Percentiles rank a stretch among this genome's conserved stretches.
Evolutionary conservation across 2,329 filamentous ascomycete species (phyloP).

Genomic region (Ceratocystis huliohia): DNA sequence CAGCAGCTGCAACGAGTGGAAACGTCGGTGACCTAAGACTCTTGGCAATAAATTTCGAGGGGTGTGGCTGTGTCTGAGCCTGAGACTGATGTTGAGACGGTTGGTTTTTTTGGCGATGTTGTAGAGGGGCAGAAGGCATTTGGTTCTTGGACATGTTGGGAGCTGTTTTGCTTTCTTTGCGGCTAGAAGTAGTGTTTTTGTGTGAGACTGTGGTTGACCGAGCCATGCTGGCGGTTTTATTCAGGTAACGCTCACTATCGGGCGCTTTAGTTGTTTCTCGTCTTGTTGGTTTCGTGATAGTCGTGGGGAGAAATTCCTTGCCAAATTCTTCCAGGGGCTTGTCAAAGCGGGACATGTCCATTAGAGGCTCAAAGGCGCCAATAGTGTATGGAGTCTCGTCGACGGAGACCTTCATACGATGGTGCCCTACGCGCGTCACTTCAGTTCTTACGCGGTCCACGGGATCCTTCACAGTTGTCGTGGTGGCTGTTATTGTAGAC

Average conservation of each 20-base stretch:
- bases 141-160: neutral
- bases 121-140: neutral
- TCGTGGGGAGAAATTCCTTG: constrained; percentile 31
- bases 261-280: constrained; percentile 16
- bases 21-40: constrained; percentile 3
- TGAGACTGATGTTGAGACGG: constrained; percentile 6
- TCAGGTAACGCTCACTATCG: constrained; percentile 10
- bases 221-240: neutral
- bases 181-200: constrained; percentile 12
- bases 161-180: constrained; percentile 12
- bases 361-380: constrained; percentile 53
- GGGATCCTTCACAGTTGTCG: neutral
- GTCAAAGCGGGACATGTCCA: constrained; percentile 49
- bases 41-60: constrained; percentile 8
- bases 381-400: constrained; percentile 48
- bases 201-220: constrained; percentile 16
- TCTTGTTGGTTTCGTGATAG: neutral
- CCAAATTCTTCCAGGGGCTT: constrained; percentile 39
- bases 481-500: neutral
- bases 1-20: constrained; percentile 15
- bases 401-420: constrained; percentile 32
- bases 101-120: neutral
- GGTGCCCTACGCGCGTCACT: constrained; percentile 24
- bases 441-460: constrained; percentile 12
- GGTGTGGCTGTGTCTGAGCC: constrained; percentile 6